A percentile compares a stretch with the other conserved stretches of the same genome.
Evolutionary conservation across 2,329 filamentous ascomycete species (phyloP).

Genomic region (Exophiala xenobiotica): DNA sequence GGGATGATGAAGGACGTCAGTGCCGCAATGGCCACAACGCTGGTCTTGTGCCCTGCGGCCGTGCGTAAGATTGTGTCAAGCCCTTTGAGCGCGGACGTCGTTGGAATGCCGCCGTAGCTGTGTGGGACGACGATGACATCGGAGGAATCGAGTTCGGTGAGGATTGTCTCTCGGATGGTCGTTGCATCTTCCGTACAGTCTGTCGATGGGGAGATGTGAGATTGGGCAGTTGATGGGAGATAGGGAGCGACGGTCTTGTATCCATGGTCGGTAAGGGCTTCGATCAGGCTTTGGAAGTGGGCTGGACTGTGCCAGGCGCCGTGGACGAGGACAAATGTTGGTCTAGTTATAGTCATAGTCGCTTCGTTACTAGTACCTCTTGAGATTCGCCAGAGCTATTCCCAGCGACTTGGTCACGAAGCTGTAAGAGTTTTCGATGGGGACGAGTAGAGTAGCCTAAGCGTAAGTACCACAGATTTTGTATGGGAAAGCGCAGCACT

Average conservation of each 20-base stretch:
- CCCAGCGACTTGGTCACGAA: no score
- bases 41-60: neutral
- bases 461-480: no score
- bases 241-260: slow-evolving; percentile 32
- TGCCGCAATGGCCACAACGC: slow-evolving; percentile 14
- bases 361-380: no score
- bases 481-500: no score
- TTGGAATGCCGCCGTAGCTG: slow-evolving; percentile 27
- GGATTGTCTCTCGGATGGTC: slow-evolving; percentile 13
- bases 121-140: slow-evolving; percentile 27
- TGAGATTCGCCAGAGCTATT: no score
- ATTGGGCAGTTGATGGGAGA: slow-evolving; percentile 32
- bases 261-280: slow-evolving; percentile 34
- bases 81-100: slow-evolving; percentile 21
- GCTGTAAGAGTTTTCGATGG: no score
- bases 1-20: slow-evolving; percentile 10
- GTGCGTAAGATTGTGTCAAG: slow-evolving; percentile 9
- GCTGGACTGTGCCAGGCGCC: slow-evolving; percentile 40
- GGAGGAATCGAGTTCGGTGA: slow-evolving; percentile 20
- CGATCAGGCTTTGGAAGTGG: slow-evolving; percentile 31
- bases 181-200: slow-evolving; percentile 14
- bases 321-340: slow-evolving; percentile 38
- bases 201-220: slow-evolving; percentile 28
- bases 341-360: no score
- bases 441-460: no score